These are phyloP conservation scores for Chlamydomonas applanata DNA, from an alignment of 139 green algal genomes.

Conservation along the genomic window DNA sequence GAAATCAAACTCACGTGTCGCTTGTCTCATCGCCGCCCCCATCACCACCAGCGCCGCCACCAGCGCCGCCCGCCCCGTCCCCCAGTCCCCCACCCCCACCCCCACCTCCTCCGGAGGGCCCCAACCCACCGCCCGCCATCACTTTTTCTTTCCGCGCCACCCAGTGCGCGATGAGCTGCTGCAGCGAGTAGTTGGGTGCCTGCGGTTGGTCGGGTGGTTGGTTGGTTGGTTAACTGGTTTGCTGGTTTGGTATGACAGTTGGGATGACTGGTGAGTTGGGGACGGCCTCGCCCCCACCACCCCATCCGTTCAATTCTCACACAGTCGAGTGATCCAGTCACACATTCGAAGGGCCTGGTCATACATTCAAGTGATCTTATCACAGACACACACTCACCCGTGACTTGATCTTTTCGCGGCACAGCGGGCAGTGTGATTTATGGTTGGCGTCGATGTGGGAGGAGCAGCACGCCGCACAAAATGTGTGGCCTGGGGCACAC, in stretches of 20 bases:
- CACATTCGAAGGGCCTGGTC: too few species aligned
- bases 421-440: conserved; percentile 41
- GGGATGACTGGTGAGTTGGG: too few species aligned
- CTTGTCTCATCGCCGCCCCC: too few species aligned
- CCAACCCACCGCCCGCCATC: not conserved
- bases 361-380: too few species aligned
- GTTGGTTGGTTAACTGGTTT: too few species aligned
- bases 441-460: conserved; percentile 39
- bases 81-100: not conserved
- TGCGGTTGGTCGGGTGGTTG: not conserved
- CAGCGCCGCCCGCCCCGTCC: too few species aligned
- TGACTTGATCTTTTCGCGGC: conserved; percentile 45
- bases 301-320: too few species aligned
- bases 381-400: conserved; percentile 13
- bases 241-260: too few species aligned
- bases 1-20: too few species aligned
- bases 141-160: conserved; percentile 16
- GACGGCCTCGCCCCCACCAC: too few species aligned
- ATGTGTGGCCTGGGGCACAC: conserved; percentile 50
- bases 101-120: not conserved
- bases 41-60: too few species aligned
- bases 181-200: conserved; percentile 45
- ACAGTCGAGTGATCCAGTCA: too few species aligned
- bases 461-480: conserved; percentile 35
- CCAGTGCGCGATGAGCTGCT: conserved; percentile 46